Evolutionary conservation across 2,329 filamentous ascomycete genomes (phyloP), one percentile per base, ranked within the genome.

Genomic region (Diaporthe aspalathi): DNA sequence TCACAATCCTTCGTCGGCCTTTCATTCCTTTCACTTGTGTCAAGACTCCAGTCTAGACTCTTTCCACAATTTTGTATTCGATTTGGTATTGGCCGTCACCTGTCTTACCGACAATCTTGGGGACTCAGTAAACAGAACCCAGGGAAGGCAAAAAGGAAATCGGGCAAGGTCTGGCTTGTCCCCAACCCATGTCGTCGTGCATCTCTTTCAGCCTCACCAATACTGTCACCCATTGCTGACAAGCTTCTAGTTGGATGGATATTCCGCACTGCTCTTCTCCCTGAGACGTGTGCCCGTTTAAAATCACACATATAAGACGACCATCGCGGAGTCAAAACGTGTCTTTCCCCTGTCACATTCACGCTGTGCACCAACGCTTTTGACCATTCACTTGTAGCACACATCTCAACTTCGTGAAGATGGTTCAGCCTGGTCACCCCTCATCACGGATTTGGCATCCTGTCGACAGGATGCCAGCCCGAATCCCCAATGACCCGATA

Each of bases 341-440:
- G 27, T 17, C 57, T 43, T 43, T 16, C 22, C 63, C 63, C 57
- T 27, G 47, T 50, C 35, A 71, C 16, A 54, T 35, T 35, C 29
- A 57, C 40, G 14, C 8, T 22, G 32, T 53, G 17, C n/a, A 45
- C 45, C 50, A 5, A 22, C 27, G 5, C 6, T 53, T 60, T 32
- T 62, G 24, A 70, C 27, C n/a, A 5, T 40, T 53, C 50, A 22
- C 32, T 32, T 53, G 56, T 27, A 54, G n/a, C 54, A 22, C 38
- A 54, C 20, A 22, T 40, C 45, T 32, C 22, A 57, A 43, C 17
- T 50, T 53, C n/a, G 53, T 29, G 16, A 71, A 52, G 24, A 73
- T 73, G 71, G 71, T 73, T n/a, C 32, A 67, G 43, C 67, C 71
- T 32, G 50, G 32, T 14, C 68, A 71, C 65, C 68, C 71, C n/a